Evolutionary conservation across 2,329 filamentous ascomycete species (phyloP), one percentile per base, ranked within the genome.

Genomic region (Ceratocystis papillata): DNA sequence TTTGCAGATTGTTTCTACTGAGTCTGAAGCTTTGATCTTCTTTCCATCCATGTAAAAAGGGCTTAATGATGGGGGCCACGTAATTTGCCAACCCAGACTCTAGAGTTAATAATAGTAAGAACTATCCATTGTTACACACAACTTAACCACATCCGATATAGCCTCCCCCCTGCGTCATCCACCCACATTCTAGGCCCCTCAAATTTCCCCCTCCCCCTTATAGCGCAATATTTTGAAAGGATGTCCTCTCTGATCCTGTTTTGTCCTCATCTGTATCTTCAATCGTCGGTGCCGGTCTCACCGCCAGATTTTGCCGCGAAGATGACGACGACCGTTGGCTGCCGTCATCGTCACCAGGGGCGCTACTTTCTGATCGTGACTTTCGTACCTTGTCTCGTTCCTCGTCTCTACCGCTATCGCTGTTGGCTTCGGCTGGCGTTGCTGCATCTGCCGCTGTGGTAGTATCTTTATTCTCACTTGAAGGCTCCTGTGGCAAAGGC

Each of bases 301-400:
- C 50, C n/a, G 63, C 63, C 10, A 65, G 44, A 69, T 84, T 82
- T 20, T 82, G 79, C 5, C 81, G 81, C 53, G 76, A 41, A 41
- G 37, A 74, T 17, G 76, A 75, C 0, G 77, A 74, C 17, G 55
- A 59, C 55, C 7, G 25, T 17, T 37, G 20, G 28, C 30, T 59
- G 17, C 33, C 48, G 5, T 71, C 70, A 5, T 74, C 73, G 3
- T 73, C 74, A 6, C 70, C 73, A 33, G 74, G 73, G 5, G 5
- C 22, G 3, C 25, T 45, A 12, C 30, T 44, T 22, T 59, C 55
- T 25, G 48, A 53, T 25, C 20, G 22, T 25, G 48, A 53, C 55
- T 59, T 59, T 37, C 30, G 17, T n/a, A 33, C 28, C 4, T 33
- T 20, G 25, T 37, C 55, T 8, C 12, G 10, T 41, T 53, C 48